phyloP scores from a whole-genome alignment of 140 eudicot species.

The Stevia rebaudiana region DNA sequence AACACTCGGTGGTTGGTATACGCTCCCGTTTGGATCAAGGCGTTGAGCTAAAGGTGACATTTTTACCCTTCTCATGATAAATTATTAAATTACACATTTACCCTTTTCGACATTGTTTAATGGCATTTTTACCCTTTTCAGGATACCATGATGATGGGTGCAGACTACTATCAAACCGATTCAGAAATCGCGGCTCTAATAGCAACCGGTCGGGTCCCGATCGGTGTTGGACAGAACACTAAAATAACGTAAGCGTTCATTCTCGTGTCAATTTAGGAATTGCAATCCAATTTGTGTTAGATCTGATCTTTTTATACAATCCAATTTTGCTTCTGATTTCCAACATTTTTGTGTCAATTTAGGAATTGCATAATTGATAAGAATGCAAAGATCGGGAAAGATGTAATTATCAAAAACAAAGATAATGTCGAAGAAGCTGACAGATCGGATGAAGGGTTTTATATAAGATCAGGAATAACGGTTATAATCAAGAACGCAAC shows the following conservation, averaged over 20 bases:
- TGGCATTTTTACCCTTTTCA: constrained; percentile 24
- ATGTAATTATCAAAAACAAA: constrained; percentile 69
- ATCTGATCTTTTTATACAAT: too few species aligned
- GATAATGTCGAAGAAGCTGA: constrained; percentile 96
- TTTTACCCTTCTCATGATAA: not conserved
- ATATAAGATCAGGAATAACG: constrained; percentile 84
- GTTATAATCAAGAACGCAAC: constrained; percentile 81
- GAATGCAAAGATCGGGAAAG: constrained; percentile 85
- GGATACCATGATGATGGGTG: constrained; percentile 99
- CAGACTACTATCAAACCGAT: constrained; percentile 90
- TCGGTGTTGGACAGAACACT: constrained; percentile 85
- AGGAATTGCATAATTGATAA: constrained; percentile 96
- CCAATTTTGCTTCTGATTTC: too few species aligned
- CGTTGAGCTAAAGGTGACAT: constrained; percentile 67
- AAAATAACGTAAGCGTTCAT: constrained; percentile 50
- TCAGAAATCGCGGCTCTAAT: constrained; percentile 66
- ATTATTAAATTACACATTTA: not conserved
- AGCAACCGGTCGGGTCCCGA: constrained; percentile 80
- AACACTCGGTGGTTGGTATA: constrained; percentile 82
- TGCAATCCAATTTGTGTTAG: too few species aligned
- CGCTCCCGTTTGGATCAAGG: constrained; percentile 89
- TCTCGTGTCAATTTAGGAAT: too few species aligned
- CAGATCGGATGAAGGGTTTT: constrained; percentile 80
- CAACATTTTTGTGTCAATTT: not conserved
- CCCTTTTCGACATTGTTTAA: not conserved